A percentile compares a stretch with the other conserved stretches of the same genome.
Evolutionary conservation across 2,329 filamentous ascomycete genomes (phyloP).

Genomic region (Cladosporium sp.): DNA sequence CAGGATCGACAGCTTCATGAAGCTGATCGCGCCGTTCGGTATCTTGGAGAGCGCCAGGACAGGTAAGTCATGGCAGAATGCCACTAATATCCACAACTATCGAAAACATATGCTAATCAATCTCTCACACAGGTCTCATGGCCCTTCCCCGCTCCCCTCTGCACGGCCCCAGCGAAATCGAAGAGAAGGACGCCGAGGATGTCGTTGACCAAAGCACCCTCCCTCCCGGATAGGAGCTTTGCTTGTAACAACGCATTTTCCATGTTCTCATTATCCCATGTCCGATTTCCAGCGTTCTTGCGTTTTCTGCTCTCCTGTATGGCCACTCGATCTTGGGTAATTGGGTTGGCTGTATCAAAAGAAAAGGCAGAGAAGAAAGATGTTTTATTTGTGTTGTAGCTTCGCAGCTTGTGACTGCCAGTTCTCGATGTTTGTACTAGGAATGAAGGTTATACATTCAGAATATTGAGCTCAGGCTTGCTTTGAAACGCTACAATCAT

Average conservation of each 20-base stretch:
- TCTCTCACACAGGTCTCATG: slow-evolving; percentile 70
- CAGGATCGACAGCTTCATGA: slow-evolving; percentile 96
- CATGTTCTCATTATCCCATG: background rate
- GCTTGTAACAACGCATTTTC: background rate
- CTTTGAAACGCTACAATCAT: background rate
- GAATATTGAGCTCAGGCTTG: background rate
- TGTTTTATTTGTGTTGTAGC: background rate
- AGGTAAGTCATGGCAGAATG: slow-evolving; percentile 46
- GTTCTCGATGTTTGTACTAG: background rate
- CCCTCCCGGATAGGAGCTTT: slow-evolving; percentile 71
- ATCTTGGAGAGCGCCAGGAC: slow-evolving; percentile 95
- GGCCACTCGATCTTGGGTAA: background rate
- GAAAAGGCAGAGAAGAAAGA: background rate
- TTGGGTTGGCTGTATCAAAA: background rate
- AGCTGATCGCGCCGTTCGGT: slow-evolving; percentile 89
- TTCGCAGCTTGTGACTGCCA: background rate
- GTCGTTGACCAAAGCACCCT: slow-evolving; percentile 92
- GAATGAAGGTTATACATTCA: background rate
- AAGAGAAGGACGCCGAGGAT: slow-evolving; percentile 86
- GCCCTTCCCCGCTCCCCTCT: slow-evolving; percentile 91
- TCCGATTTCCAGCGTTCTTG: slow-evolving; percentile 15
- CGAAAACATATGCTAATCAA: slow-evolving; percentile 22
- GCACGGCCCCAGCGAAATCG: slow-evolving; percentile 69
- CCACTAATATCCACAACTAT: background rate
- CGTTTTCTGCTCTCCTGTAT: background rate